Base-by-base conservation (phyloP, 2,329 filamentous ascomycete genomes). In the Cephalotrichum gorgonifer region DNA sequence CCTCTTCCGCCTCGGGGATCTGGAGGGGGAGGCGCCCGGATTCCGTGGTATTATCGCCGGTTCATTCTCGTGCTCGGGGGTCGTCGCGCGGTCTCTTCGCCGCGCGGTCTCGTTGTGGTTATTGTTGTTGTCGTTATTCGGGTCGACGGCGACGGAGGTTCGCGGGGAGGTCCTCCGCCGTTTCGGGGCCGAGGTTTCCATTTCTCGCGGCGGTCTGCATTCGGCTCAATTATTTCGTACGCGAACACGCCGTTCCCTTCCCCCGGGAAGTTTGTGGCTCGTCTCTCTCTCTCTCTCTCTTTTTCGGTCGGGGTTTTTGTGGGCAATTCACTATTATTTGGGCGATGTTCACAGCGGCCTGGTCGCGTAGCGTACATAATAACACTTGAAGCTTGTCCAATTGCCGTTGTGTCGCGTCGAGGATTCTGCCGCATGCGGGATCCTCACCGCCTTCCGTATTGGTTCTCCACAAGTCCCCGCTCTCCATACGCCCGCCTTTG, bases 161-260 rank as follows among this genome's bases (percentile, higher is more conserved):
- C 70, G 71, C 17, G 79, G 75, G 52, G 79, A 83, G 22, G 72
- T 80, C 60, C 80, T 81, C 58, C 80, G 76, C 59, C 80, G 72
- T 63, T 86, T 86, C 5, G 78, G 69, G 43, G 80, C 76, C 25
- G 80, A 78, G 49, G 72, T 68, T 54, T 79, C 76, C 68, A 70
- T 70, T n/a, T n/a, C 14, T 46, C n/a, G 39, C 20, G 15, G 23
- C 31, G 26, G 26, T 33, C 17, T 45, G 17, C 22, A 20, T 8
- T n/a, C n/a, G n/a, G n/a, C n/a, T n/a, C n/a, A n/a, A n/a, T n/a
- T n/a, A n/a, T n/a, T n/a, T n/a, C n/a, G n/a, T n/a, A n/a, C n/a
- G n/a, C n/a, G n/a, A n/a, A n/a, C n/a, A n/a, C n/a, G n/a, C n/a
- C n/a, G n/a, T 54, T 79, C 76, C 68, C 70, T 70, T n/a, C n/a